Percentiles rank a stretch among this genome's conserved stretches.
phyloP scores from a whole-genome alignment of 805 yeast species.

The Lachancea fermentati region DNA sequence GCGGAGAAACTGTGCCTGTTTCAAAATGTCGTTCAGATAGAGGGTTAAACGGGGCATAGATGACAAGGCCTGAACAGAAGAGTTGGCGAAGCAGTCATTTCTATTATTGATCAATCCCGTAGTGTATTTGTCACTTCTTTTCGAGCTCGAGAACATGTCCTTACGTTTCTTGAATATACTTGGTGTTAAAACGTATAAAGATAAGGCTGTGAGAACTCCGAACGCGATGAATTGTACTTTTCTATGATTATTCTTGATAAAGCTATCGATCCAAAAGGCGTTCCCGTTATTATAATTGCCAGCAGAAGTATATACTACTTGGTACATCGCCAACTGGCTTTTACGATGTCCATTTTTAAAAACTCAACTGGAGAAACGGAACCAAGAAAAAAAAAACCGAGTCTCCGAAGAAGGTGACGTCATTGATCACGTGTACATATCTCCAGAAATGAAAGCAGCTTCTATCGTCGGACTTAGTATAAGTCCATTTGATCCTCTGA shows the following conservation, averaged over 20 bases:
- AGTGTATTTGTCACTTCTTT: constrained; percentile 65
- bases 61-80: constrained; percentile 75
- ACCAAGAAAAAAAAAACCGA: background rate
- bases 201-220: constrained; percentile 12
- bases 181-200: constrained; percentile 20
- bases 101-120: constrained; percentile 79
- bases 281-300: constrained; percentile 15
- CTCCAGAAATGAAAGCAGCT: background rate
- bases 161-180: constrained; percentile 10
- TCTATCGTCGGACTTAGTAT: background rate
- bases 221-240: constrained; percentile 8
- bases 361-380: background rate
- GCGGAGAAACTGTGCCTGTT: constrained; percentile 15
- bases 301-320: constrained; percentile 8
- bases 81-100: constrained; percentile 90
- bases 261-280: constrained; percentile 12
- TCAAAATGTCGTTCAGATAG: constrained; percentile 42
- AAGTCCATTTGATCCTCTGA: constrained; percentile 23
- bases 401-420: background rate
- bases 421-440: background rate
- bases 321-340: constrained; percentile 10
- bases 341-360: background rate
- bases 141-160: constrained; percentile 23
- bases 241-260: constrained; percentile 18
- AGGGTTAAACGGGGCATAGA: constrained; percentile 53